Evolutionary conservation across 2,329 filamentous ascomycete species (phyloP), one percentile per base, ranked within the genome.

Genomic region (Ophiostoma populinum): DNA sequence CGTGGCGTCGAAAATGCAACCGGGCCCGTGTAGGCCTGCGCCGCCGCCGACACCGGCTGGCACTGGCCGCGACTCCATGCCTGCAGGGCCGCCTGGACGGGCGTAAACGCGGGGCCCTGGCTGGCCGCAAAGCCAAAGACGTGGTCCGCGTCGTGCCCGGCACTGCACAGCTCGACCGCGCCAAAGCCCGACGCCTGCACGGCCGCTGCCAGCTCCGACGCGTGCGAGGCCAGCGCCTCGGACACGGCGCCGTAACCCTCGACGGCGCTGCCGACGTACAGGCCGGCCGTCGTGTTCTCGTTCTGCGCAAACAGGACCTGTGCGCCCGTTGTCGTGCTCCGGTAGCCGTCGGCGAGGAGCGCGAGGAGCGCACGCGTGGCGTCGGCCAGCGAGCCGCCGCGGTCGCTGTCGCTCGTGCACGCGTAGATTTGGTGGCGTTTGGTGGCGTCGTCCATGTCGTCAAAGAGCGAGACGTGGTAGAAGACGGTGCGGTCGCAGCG

Each of bases 91-190:
- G 45, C 22, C 37, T 56, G 52, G 13, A 55, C 45, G 6, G 47
- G 41, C 10, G 39, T 22, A 33, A 56, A 56, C 2, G 46, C 51
- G 7, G 36, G 48, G 36, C 53, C 50, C 41, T 47, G 53, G 6
- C 49, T 45, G 7, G 49, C 49, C 16, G 52, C 43, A 22, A 55
- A 37, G 13, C 54, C 53, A 41, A 57, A 52, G 20, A 47, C 47
- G 38, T 55, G 55, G 5, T 45, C 40, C 28, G 43, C 46, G 34
- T 50, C 48, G 35, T 48, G 49, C 35, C 37, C 37, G 2, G 47
- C 32, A 7, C 43, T 45, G 38, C 55, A 58, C 27, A 57, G 51
- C 45, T 58, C 53, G 45, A 57, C 52, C 18, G 51, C 53, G 34
- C 56, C 25, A 30, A 42, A 49, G 2, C 45, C 45, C 16, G 48